Conservation (phyloP, 179 eudicot species). For the Dionaea muscipula region DNA sequence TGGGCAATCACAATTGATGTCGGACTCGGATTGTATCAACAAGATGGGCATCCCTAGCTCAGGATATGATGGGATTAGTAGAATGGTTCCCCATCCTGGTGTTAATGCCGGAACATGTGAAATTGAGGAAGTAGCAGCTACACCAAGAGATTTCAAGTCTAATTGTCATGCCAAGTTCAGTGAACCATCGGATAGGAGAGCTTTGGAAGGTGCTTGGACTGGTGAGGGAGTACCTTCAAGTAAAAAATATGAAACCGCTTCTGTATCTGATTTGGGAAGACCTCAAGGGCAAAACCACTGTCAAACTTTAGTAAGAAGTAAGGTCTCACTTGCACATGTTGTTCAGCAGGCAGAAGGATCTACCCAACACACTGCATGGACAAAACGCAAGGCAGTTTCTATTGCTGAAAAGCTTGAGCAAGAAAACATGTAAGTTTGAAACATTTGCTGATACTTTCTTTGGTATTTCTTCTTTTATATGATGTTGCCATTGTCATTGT, state of each 20-base stretch:
- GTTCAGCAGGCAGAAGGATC: constrained; percentile 79
- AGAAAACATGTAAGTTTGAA: constrained; percentile 68
- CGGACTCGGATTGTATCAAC: constrained; percentile 10
- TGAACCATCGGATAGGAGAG: constrained; percentile 21
- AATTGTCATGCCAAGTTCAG: constrained; percentile 22
- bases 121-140: constrained; percentile 50
- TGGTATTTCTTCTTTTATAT: background rate
- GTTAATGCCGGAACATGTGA: constrained; percentile 38
- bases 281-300: constrained; percentile 36
- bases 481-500: background rate
- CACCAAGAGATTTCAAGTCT: constrained; percentile 33
- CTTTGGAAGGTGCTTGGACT: constrained; percentile 9
- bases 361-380: constrained; percentile 55
- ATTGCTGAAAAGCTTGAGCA: constrained; percentile 94
- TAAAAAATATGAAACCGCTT: constrained; percentile 12
- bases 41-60: constrained; percentile 9
- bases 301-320: constrained; percentile 55
- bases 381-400: constrained; percentile 67
- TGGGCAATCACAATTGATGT: constrained; percentile 20
- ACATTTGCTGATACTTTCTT: constrained; percentile 2
- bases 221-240: constrained; percentile 21
- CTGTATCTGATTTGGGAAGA: constrained; percentile 26
- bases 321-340: constrained; percentile 81
- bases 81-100: constrained; percentile 15
- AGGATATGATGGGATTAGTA: constrained; percentile 17